phyloP scores from a whole-genome alignment of 2,329 filamentous ascomycete species.

The Aspergillus fischeri region DNA sequence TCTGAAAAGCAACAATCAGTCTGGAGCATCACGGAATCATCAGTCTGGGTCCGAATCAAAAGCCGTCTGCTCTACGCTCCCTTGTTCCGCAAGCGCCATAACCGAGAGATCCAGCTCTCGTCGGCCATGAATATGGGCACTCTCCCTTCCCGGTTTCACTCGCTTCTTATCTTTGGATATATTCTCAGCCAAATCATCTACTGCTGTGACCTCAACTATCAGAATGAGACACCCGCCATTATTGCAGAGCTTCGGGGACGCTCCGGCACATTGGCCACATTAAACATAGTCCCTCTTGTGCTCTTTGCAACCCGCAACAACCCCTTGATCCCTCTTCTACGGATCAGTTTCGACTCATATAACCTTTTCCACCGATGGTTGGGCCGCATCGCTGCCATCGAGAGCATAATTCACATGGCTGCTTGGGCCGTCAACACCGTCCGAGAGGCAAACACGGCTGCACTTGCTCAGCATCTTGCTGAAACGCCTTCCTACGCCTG shows the following conservation, averaged over 20 bases:
- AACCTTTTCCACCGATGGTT: conserved; percentile 86
- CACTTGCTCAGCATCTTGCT: conserved; percentile 28
- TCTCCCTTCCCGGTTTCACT: conserved; percentile 73
- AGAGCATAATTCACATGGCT: conserved; percentile 65
- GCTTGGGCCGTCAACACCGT: conserved; percentile 73
- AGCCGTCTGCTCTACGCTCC: conserved; percentile 57
- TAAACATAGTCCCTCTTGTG: conserved; percentile 90
- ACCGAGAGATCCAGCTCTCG: conserved; percentile 68
- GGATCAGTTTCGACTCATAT: conserved; percentile 93
- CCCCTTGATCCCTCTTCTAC: conserved; percentile 73
- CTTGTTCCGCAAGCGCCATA: conserved; percentile 70
- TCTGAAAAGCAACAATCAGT: conserved; percentile 39
- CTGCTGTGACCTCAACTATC: conserved; percentile 50
- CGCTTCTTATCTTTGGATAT: conserved; percentile 65
- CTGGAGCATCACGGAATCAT: conserved; percentile 43
- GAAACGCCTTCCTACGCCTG: conserved; percentile 41
- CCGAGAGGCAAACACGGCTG: conserved; percentile 23
- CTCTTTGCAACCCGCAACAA: conserved; percentile 91
- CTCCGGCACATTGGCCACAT: conserved; percentile 73
- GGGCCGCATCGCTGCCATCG: conserved; percentile 67
- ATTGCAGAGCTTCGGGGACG: conserved; percentile 81
- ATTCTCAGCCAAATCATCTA: conserved; percentile 70
- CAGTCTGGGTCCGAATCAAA: conserved; percentile 42
- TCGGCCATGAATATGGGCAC: conserved; percentile 69
- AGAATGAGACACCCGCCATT: conserved; percentile 50